Conservation (phyloP, 257 asterid genomes). For the Nicotiana noctiflora region DNA sequence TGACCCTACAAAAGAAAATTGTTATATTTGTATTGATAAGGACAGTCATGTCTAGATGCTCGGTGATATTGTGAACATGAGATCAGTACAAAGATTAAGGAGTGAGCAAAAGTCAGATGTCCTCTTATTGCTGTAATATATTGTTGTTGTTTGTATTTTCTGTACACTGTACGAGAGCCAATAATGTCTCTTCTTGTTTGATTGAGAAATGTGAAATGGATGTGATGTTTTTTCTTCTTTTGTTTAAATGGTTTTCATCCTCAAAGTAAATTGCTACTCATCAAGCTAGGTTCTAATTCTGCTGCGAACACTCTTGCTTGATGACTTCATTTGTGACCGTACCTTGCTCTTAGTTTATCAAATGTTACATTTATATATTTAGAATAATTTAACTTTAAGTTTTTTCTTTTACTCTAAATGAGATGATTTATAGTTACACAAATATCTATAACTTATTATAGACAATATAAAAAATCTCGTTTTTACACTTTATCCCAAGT, state of each 20-base stretch:
- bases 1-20: not conserved
- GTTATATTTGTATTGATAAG: not conserved
- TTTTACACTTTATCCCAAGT: no score
- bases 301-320: not conserved
- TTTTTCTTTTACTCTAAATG: no score
- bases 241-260: not conserved
- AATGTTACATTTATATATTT: no score
- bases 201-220: slow-evolving; percentile 7
- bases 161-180: slow-evolving; percentile 9
- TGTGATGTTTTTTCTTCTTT: not conserved
- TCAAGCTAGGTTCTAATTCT: not conserved
- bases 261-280: not conserved
- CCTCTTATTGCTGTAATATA: slow-evolving; percentile 2
- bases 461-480: no score
- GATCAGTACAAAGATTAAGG: not conserved
- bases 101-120: not conserved
- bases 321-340: no score
- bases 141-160: not conserved
- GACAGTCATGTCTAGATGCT: not conserved
- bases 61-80: not conserved
- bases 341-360: no score
- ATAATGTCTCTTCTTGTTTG: slow-evolving; percentile 1
- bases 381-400: no score
- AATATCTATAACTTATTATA: no score
- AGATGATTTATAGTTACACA: no score